phyloP scores from a whole-genome alignment of 2,329 filamentous ascomycete genomes.

The Fusarium tupiense region DNA sequence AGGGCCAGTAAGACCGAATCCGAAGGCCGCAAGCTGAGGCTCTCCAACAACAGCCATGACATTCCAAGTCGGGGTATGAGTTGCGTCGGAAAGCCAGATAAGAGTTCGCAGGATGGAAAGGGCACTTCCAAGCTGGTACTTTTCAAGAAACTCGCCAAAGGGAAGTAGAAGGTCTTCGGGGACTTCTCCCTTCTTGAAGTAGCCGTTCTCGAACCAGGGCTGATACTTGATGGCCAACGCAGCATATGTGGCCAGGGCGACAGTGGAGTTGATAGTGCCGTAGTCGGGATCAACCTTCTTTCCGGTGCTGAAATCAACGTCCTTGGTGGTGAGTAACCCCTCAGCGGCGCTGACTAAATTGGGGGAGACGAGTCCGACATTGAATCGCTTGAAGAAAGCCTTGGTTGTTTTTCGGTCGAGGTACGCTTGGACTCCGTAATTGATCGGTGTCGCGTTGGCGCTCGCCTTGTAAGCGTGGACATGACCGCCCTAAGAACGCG shows the following conservation, averaged over 20 bases:
- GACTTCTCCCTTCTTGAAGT: conserved; percentile 14
- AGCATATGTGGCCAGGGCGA: neutral
- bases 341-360: neutral
- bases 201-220: conserved; percentile 28
- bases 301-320: conserved; percentile 24
- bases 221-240: conserved; percentile 17
- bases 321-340: neutral
- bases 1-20: conserved; percentile 3
- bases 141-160: conserved; percentile 18
- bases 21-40: conserved; percentile 16
- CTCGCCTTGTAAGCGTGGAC: conserved; percentile 21
- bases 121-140: neutral
- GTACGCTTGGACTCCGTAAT: conserved; percentile 30
- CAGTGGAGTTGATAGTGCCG: neutral
- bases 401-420: conserved; percentile 12
- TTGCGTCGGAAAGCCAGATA: conserved; percentile 15
- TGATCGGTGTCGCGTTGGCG: neutral
- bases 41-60: conserved; percentile 24
- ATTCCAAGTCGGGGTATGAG: conserved; percentile 15
- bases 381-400: conserved; percentile 26
- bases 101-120: conserved; percentile 10
- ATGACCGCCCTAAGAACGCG: conserved; percentile 13
- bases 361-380: conserved; percentile 15
- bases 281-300: conserved; percentile 13
- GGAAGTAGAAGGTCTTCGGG: conserved; percentile 19